Percentiles rank a stretch among this genome's conserved stretches.
Conservation (phyloP, 2,329 filamentous ascomycete species). For the Colletotrichum sp. region DNA sequence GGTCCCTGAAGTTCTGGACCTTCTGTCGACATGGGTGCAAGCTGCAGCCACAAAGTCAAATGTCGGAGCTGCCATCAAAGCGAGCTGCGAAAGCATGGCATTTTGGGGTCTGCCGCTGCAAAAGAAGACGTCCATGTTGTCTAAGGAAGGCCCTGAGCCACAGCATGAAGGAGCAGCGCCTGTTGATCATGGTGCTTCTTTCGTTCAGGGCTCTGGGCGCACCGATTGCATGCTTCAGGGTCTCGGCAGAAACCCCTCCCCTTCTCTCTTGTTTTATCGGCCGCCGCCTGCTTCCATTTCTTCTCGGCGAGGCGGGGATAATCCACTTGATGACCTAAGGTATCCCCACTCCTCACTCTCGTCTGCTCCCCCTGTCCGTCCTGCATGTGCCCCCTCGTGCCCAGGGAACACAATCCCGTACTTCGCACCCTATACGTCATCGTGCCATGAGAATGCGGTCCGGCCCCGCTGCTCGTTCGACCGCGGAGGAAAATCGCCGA, state of each 20-base stretch:
- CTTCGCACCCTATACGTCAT: not conserved
- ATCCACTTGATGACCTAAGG: not conserved
- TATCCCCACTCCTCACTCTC: not conserved
- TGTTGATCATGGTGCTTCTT: not conserved
- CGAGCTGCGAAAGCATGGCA: not conserved
- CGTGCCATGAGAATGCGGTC: not conserved
- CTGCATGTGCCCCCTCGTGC: not conserved
- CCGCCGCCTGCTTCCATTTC: not conserved
- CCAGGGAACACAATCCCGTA: not conserved
- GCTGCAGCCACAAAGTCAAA: conserved; percentile 13
- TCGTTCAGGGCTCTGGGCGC: not conserved
- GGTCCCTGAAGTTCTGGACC: conserved; percentile 21
- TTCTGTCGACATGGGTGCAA: not conserved
- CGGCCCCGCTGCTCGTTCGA: conserved; percentile 1
- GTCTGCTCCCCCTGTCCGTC: not conserved
- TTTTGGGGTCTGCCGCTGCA: not conserved
- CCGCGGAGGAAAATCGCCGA: conserved; percentile 5
- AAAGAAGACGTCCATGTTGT: not conserved
- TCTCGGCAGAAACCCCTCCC: not conserved
- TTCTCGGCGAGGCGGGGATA: not conserved
- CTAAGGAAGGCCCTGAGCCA: not conserved
- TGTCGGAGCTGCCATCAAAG: not conserved
- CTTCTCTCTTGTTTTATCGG: not conserved
- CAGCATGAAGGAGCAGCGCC: not conserved
- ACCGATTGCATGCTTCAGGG: not conserved